These are phyloP conservation scores for Stenogyne calaminthoides DNA, from an alignment of 305 asterid species.

Conservation along the genomic window DNA sequence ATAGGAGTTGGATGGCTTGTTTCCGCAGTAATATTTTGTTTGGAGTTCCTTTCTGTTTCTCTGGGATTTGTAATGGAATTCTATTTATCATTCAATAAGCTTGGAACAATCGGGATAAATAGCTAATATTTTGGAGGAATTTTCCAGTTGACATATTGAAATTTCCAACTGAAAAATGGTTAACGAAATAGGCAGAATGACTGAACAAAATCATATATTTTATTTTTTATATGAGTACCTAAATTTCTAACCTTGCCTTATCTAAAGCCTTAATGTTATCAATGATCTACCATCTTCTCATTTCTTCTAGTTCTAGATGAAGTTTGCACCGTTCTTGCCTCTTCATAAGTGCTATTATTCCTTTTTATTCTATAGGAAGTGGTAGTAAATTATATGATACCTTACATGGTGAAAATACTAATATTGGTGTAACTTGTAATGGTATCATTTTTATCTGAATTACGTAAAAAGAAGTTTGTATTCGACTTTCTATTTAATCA, in stretches of 20 bases:
- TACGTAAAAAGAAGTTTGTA: not conserved
- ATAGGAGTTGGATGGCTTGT: not conserved
- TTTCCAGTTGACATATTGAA: not conserved
- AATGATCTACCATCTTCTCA: too few species aligned
- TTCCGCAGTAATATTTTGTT: not conserved
- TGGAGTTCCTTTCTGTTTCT: not conserved
- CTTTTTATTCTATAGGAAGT: not conserved
- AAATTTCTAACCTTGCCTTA: not conserved
- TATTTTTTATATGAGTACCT: not conserved
- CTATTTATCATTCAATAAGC: not conserved
- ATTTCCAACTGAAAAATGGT: not conserved
- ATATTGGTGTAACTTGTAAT: slow-evolving; percentile 1
- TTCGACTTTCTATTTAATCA: not conserved
- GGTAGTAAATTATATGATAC: slow-evolving; percentile 7
- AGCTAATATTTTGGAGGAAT: not conserved
- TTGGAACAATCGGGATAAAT: not conserved
- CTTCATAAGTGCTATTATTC: not conserved
- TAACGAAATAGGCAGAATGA: not conserved
- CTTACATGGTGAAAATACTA: slow-evolving; percentile 5
- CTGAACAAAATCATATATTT: not conserved
- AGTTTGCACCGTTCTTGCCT: not conserved
- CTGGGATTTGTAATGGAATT: not conserved
- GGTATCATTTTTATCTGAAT: not conserved
- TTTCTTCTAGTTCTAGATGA: not conserved
- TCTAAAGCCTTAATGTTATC: not conserved